Base-by-base conservation (phyloP, 805 yeast genomes). In the Zygoascus tannicola region DNA sequence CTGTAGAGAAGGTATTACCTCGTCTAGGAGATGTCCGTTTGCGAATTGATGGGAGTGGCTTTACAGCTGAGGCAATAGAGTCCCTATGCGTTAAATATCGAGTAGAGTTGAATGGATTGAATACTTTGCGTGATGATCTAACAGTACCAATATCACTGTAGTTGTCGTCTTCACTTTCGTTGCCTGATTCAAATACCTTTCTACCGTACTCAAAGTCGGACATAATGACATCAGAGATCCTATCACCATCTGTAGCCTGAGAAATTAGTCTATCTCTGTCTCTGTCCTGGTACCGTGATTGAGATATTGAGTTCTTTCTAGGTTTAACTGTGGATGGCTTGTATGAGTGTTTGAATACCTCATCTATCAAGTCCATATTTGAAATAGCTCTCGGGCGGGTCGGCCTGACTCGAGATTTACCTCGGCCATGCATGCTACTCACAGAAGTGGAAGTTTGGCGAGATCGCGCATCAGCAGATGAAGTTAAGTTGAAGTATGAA, bases 301-400 rank as follows among this genome's bases (percentile, higher is more conserved):
- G 14, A 4, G 38, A 35, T 4, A 21, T 15, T 4, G n/a, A 12
- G 20, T 37, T 37, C 12, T 39, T 34, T 38, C 48, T 50, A 32
- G 51, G 40, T 14, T 44, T 48, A 5, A 51, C 48, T 3, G 58
- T 50, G 12, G 30, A 26, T 2, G 56, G 60, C 20, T 56, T 55
- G 36, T 54, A 56, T 2, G 61, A 60, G 5, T 56, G 41, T 22
- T 50, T 50, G 46, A 57, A 57, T 3, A 57, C 61, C 40, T 57
- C 58, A 20, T 57, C 61, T n/a, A 57, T 40, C 8, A 57, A 45
- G 21, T 54, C 59, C 32, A 56, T 56, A 20, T 56, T 53, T 2
- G 57, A 55, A 5, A 56, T 51, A 4, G 22, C 12, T n/a, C 16
- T 16, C 10, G 7, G 4, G 5, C 43, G 43, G 40, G 37, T 34